Percentiles rank a stretch among this genome's conserved stretches.
Evolutionary conservation across 768 basidiomycete species (phyloP).

Genomic region (Crassisporium funariophilum): DNA sequence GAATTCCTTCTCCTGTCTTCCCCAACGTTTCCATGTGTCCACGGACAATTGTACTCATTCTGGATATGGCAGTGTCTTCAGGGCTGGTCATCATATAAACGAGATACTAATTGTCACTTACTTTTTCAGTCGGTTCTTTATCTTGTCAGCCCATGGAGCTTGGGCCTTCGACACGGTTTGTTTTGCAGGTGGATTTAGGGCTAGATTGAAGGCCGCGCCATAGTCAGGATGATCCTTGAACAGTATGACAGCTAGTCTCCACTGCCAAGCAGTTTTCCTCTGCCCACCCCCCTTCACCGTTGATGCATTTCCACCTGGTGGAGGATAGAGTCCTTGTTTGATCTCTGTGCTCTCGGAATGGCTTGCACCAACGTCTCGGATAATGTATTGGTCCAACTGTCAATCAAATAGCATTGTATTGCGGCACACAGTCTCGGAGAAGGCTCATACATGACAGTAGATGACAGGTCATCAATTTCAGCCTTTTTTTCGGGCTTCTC

Average conservation of each 20-base stretch:
- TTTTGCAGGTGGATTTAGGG: no score
- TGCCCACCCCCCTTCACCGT: constrained; percentile 14
- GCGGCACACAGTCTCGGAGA: no score
- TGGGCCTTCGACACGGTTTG: background rate
- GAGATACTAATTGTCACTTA: background rate
- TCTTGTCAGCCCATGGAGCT: background rate
- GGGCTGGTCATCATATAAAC: background rate
- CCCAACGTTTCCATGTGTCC: constrained; percentile 7
- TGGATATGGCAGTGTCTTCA: background rate
- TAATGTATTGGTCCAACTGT: no score
- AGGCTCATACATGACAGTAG: no score
- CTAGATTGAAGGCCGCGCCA: background rate
- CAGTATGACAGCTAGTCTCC: constrained; percentile 7
- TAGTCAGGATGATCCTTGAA: constrained; percentile 15
- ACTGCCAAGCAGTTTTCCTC: constrained; percentile 16
- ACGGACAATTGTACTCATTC: background rate
- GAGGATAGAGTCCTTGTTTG: constrained; percentile 21
- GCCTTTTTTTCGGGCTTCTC: no score
- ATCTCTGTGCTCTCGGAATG: no score
- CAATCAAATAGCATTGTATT: no score
- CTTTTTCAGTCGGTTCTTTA: background rate
- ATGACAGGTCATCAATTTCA: no score
- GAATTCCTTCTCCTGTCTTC: constrained; percentile 20
- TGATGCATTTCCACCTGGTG: constrained; percentile 10
- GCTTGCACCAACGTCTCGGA: no score